Evolutionary conservation across 352 stramenopile species (phyloP).

Genomic region (Globisporangium ultimum): DNA sequence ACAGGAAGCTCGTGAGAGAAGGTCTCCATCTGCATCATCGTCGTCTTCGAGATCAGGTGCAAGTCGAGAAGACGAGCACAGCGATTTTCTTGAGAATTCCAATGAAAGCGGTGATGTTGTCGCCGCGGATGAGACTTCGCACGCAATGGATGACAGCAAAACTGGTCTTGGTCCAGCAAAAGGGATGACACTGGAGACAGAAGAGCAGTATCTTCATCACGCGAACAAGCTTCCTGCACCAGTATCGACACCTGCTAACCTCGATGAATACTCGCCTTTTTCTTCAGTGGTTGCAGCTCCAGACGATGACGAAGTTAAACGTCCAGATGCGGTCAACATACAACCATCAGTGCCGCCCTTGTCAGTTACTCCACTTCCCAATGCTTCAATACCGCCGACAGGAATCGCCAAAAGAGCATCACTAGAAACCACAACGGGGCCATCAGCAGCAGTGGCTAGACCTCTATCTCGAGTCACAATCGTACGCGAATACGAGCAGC

Average conservation of each 20-base stretch:
- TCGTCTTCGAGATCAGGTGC: constrained; percentile 7
- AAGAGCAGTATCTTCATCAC: neutral
- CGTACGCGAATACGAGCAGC: constrained; percentile 42
- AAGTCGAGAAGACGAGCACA: constrained; percentile 20
- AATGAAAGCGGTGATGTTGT: constrained; percentile 2
- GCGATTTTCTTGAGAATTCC: constrained; percentile 27
- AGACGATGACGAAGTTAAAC: neutral
- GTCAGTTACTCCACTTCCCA: neutral
- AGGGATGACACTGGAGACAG: neutral
- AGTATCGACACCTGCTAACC: neutral
- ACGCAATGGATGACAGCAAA: neutral
- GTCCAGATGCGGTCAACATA: neutral
- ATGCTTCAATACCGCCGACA: neutral
- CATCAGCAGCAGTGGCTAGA: neutral
- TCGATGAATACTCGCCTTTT: neutral
- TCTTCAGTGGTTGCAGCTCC: neutral
- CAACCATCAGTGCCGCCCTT: neutral
- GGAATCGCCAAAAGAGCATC: neutral
- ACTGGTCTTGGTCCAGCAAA: neutral
- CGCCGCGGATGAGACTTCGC: neutral
- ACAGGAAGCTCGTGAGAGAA: neutral
- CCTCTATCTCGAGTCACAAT: constrained; percentile 34
- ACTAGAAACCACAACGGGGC: neutral
- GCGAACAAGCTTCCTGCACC: neutral
- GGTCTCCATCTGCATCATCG: neutral